Percentiles rank a stretch among this genome's conserved stretches.
Conservation (phyloP, 257 asterid species). For the Solanum sitiens region DNA sequence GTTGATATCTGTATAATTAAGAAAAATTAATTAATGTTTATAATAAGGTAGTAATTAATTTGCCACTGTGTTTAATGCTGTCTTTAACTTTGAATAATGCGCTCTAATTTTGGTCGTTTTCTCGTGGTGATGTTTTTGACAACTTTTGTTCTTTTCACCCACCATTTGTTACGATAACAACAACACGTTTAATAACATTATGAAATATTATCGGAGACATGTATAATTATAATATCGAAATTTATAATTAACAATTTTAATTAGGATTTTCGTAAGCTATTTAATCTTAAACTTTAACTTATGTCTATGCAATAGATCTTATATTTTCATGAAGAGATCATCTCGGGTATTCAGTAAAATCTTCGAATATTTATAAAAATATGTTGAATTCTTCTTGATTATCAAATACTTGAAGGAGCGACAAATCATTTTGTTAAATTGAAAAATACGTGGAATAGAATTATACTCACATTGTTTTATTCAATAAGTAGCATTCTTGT, state of each 20-base stretch:
- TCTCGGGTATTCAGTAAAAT: too few species aligned
- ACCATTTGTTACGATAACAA: background rate
- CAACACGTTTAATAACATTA: background rate
- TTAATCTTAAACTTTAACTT: accelerated
- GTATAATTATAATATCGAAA: too few species aligned
- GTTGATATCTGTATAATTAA: background rate
- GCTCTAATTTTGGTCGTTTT: background rate
- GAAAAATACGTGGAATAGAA: accelerated
- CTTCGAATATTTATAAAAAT: too few species aligned
- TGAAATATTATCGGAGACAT: background rate
- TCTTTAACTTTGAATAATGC: background rate
- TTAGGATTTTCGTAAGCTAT: accelerated
- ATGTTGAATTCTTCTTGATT: too few species aligned
- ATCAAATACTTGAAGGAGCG: too few species aligned
- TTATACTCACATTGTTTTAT: background rate
- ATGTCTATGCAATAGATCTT: too few species aligned
- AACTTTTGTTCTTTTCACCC: background rate
- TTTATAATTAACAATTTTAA: too few species aligned
- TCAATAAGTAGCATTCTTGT: too few species aligned
- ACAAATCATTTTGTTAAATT: too few species aligned
- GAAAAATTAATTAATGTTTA: background rate
- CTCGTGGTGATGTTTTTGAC: background rate
- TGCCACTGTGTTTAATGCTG: background rate
- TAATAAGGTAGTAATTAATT: background rate
- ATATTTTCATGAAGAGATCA: background rate